Evolutionary conservation across 1,284 basidiomycete species (phyloP), one percentile per base, ranked within the genome.

Genomic region (Pyrrhoderma lamaoense): DNA sequence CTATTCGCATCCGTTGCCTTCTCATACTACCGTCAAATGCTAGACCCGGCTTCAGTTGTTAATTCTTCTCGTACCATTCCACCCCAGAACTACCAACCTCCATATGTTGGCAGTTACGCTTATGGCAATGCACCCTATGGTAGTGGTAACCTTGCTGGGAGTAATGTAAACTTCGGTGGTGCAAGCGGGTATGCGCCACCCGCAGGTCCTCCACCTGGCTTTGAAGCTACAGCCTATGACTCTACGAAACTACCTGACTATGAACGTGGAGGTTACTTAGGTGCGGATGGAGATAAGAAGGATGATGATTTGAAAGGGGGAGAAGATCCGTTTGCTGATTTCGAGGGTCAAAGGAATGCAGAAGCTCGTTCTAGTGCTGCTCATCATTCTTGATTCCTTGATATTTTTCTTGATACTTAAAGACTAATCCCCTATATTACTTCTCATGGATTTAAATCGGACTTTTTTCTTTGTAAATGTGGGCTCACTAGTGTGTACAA

Each of bases 1-100:
- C 61, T 87, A 49, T 86, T 88, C 70, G 72, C 76, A 35, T 58
- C 75, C 46, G 64, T 85, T 57, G 75, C 79, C 1, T 82, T 82
- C 60, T 70, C 72, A 8, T 91, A 81, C 68, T 82, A 84, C 62
- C 78, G 80, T 21, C 88, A 91, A 67, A 62, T 79, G 8, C 71
- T 78, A 25, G 84, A 90, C 62, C 85, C 87, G 0, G 59, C 65
- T 3, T 70, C 69, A 21, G 62, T 63, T 48, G 70, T 57, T n/a
- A 70, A 68, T 59, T 54, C 67, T 39, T 60, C 59, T 11, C 70
- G 66, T 21, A 53, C 64, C 13, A n/a, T 22, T 40, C 38, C n/a
- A 5, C 67, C 73, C 1, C 49, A 64, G 4, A 61, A 69, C 52
- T 76, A 76, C 61, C 67, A 65, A 52, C 67, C 70, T 25, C 70